These are phyloP conservation scores for Andrographis paniculata DNA, from an alignment of 305 asterid genomes.

Conservation along the genomic window DNA sequence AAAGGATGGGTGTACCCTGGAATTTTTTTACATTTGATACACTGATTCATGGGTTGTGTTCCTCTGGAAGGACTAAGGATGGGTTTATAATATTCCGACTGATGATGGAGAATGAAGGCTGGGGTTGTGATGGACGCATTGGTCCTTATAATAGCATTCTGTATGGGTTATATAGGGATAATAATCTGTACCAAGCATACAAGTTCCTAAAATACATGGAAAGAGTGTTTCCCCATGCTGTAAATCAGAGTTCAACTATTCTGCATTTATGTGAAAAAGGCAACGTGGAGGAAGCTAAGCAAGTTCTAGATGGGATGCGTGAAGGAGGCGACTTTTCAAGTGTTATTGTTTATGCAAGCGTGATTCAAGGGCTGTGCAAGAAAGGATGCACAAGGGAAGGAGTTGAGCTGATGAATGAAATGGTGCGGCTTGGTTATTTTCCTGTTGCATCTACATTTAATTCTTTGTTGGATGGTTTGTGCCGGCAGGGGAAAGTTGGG, in stretches of 20 bases:
- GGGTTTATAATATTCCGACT: constrained; percentile 57
- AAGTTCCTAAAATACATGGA: constrained; percentile 49
- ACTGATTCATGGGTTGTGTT: constrained; percentile 58
- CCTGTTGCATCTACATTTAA: constrained; percentile 47
- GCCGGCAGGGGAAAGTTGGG: constrained; percentile 40
- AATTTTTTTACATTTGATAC: constrained; percentile 47
- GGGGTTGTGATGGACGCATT: constrained; percentile 24
- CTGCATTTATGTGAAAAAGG: constrained; percentile 33
- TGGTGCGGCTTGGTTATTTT: constrained; percentile 39
- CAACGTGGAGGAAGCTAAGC: constrained; percentile 35
- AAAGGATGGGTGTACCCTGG: constrained; percentile 49
- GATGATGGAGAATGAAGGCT: constrained; percentile 35
- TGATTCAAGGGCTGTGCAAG: constrained; percentile 38
- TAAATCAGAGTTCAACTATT: constrained; percentile 34
- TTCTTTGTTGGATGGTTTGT: constrained; percentile 40
- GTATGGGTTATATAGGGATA: constrained; percentile 59
- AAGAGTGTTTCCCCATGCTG: constrained; percentile 50
- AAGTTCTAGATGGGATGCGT: constrained; percentile 36
- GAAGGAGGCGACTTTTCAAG: constrained; percentile 48
- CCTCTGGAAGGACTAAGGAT: constrained; percentile 38
- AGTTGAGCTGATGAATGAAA: constrained; percentile 47
- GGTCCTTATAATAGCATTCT: constrained; percentile 69
- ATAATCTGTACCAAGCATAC: constrained; percentile 32
- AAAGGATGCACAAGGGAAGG: constrained; percentile 48
- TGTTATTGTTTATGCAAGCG: constrained; percentile 42